Conservation (phyloP, 1,284 basidiomycete genomes). For the Pterulicium gracile region DNA sequence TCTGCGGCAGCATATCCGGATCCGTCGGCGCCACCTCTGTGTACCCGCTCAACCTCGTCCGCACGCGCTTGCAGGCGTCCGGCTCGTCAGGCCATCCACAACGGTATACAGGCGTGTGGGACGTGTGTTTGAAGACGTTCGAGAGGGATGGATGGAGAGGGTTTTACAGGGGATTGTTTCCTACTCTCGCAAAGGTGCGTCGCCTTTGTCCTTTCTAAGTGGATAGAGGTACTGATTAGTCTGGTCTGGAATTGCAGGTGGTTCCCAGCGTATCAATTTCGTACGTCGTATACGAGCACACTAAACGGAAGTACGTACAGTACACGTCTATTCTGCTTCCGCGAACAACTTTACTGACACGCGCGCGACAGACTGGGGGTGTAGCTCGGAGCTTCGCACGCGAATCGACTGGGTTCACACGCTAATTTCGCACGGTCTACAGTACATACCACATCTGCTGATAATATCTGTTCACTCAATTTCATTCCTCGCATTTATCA, state of each 20-base stretch:
- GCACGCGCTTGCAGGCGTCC: conserved; percentile 92
- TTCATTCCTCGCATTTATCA: no score
- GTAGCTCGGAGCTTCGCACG: conserved; percentile 19
- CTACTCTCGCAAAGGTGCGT: conserved; percentile 81
- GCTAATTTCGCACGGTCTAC: no score
- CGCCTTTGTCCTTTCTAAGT: conserved; percentile 5
- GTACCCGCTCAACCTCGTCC: conserved; percentile 87
- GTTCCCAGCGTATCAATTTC: conserved; percentile 92
- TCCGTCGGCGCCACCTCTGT: conserved; percentile 88
- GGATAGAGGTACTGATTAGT: background rate
- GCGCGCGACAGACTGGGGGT: conserved; percentile 30
- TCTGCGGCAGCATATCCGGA: conserved; percentile 84
- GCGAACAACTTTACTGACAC: conserved; percentile 1
- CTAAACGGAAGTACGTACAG: conserved; percentile 65
- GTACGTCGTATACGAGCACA: conserved; percentile 83
- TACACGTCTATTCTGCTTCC: no score
- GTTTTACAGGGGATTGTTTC: conserved; percentile 89
- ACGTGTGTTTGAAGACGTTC: conserved; percentile 80
- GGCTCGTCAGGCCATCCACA: conserved; percentile 91
- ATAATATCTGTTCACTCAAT: no score
- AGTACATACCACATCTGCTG: no score
- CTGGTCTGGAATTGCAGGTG: conserved; percentile 39
- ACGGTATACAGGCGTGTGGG: conserved; percentile 77
- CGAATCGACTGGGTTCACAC: no score
- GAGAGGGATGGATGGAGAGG: conserved; percentile 85